Base-by-base conservation (phyloP, 257 asterid species). In the Scutellaria barbata region DNA sequence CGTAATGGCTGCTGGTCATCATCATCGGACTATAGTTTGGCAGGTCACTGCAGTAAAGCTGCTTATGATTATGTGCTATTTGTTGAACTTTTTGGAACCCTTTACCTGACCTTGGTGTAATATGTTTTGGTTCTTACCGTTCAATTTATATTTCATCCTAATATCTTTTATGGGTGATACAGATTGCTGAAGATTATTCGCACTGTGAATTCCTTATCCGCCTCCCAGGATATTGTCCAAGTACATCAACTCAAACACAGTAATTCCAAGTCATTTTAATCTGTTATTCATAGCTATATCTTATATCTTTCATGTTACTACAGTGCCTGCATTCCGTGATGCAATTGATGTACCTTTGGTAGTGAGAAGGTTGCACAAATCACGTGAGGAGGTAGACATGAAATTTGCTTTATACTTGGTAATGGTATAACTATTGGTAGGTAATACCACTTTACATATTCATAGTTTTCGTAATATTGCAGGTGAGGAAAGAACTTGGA, bases 291-390 rank as follows among this genome's bases (percentile, higher is more conserved):
- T 40, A 9, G 13, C 39, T 16, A 1, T 33, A 53, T 74, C 80
- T 77, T 41, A 68, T 59, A 47, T 62, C 11, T 51, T 71, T 54
- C 39, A 35, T 75, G 66, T 70, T 75, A 52, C 55, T 48, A 50
- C 85, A 85, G 99, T 95, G 99, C 99, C 97, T 56, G 99, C 99
- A 81, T 95, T 92, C 74, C 97, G 98, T 40, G 99, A 95, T 82
- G 90, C 89, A 68, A 77, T 89, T 82, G 99, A 95, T 63, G 95
- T 95, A 68, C 98, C 99, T 58, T 84, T 95, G 85, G 99, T 95
- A 1, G 99, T 95, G 68, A 89, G 98, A 79, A 89, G 98, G 79
- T 76, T 89, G 83, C 98, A 92, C 90, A 92, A 76, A 81, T 57
- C 90, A 45, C 89, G 90, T n/a, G 85, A 74, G 72, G 94, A 89